These are phyloP conservation scores for Bromus sterilis DNA, from an alignment of 176 grass and related monocot genomes.

Conservation along the genomic window DNA sequence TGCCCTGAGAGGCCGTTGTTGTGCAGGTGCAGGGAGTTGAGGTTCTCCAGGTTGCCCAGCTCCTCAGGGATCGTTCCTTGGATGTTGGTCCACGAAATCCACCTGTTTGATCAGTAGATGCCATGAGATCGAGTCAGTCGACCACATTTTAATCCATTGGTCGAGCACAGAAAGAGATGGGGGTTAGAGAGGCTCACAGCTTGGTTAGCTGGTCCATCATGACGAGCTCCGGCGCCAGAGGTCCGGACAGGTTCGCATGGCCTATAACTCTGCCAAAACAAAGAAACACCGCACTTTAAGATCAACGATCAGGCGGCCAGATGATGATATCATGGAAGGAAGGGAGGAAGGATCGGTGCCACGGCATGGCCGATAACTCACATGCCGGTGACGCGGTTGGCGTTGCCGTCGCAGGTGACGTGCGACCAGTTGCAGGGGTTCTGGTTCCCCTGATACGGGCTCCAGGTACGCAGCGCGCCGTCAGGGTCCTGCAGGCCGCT, in stretches of 20 bases:
- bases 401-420: conserved; percentile 35
- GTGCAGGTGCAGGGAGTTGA: conserved; percentile 54
- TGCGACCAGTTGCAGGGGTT: conserved; percentile 63
- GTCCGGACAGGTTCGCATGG: conserved; percentile 33
- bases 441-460: conserved; percentile 15
- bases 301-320: background rate
- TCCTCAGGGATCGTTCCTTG: conserved; percentile 59
- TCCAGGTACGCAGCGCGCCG: conserved; percentile 50
- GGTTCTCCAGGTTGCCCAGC: conserved; percentile 45
- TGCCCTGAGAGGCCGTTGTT: conserved; percentile 58
- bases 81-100: conserved; percentile 45
- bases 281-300: background rate
- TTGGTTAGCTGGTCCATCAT: conserved; percentile 46
- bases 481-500: conserved; percentile 33
- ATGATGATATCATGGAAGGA: no score
- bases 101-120: conserved; percentile 28
- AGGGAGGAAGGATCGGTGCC: background rate
- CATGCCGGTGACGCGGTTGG: conserved; percentile 45
- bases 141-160: no score
- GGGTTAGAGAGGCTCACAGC: conserved; percentile 38
- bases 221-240: conserved; percentile 50
- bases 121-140: no score
- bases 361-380: conserved; percentile 17
- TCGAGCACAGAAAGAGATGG: background rate
- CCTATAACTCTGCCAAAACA: conserved; percentile 19